Evolutionary conservation across 2,329 filamentous ascomycete species (phyloP), one percentile per base, ranked within the genome.

Genomic region (Hawksworthiomyces lignivorus): DNA sequence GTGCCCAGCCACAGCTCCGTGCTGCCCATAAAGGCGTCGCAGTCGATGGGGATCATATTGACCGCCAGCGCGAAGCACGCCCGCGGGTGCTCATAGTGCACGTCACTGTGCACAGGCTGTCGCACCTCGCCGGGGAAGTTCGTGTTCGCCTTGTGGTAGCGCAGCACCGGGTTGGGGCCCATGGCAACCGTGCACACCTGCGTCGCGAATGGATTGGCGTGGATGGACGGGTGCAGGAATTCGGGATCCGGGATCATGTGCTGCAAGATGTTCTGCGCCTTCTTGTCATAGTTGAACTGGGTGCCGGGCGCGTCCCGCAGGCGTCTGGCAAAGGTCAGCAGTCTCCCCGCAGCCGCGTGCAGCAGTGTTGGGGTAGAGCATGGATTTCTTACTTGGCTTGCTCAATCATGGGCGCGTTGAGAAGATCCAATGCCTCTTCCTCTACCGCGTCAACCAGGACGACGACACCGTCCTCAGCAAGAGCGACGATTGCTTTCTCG

Each of bases 1-100:
- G 63, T 68, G 2, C 70, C 70, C 0, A 66, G 59, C 70, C 70
- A 74, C 14, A 73, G 53, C 51, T 73, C 70, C 0, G 69, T 75
- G 1, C 62, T 60, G 14, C 70, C 70, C 39, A 72, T 72, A 12
- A 63, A 53, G 1, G 63, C 57, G 4, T 59, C 58, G 32, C 65
- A 65, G 21, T 67, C 63, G 7, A 71, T 59, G 6, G 73, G 59
- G 36, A 64, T 64, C 31, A 68, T 60, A 48, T 73, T 73, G 35
- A 70, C 53, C 15, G 67, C 67, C 24, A 66, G 60, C 1, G 63
- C 67, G 41, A 70, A 73, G 1, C 68, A 66, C 36, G 73, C 67
- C 3, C 48, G 48, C 0, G 67, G 65, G 43, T 76, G 70, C 20
- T 67, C 65, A 53, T 74, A 67, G 27, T 40, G 36, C 11, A 64